These are phyloP conservation scores for Martensiomyces pterosporus DNA, from an alignment of 192 early-diverging fungal species.

Conservation along the genomic window DNA sequence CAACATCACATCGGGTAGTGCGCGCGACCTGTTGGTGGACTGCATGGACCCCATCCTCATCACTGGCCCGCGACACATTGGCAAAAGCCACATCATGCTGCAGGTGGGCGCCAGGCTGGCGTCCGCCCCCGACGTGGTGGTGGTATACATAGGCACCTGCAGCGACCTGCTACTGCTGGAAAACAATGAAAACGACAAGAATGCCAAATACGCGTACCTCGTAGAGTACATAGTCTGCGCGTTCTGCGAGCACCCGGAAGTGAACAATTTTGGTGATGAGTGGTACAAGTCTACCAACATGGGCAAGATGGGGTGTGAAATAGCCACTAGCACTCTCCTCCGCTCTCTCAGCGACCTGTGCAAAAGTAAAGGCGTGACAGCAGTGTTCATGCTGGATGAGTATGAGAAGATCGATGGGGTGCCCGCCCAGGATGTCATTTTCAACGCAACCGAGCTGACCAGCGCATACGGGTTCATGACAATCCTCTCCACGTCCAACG, in stretches of 20 bases:
- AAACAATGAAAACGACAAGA: not conserved
- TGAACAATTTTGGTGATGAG: slow-evolving; percentile 1
- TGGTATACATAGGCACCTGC: slow-evolving; percentile 16
- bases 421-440: not conserved
- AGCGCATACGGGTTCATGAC: slow-evolving; percentile 1
- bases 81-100: slow-evolving; percentile 33
- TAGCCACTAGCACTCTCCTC: slow-evolving; percentile 7
- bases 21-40: too few species aligned
- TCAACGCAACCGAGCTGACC: slow-evolving; percentile 4
- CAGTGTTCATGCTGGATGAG: slow-evolving; percentile 15
- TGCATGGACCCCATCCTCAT: slow-evolving; percentile 12
- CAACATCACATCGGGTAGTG: too few species aligned
- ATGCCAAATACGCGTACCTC: slow-evolving; percentile 11
- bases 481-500: slow-evolving; percentile 6
- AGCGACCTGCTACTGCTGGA: slow-evolving; percentile 12
- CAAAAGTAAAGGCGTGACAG: not conserved
- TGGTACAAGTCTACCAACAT: slow-evolving; percentile 21
- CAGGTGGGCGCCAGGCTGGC: slow-evolving; percentile 16
- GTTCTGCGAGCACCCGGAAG: slow-evolving; percentile 3
- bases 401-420: slow-evolving; percentile 12
- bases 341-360: slow-evolving; percentile 2
- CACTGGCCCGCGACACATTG: slow-evolving; percentile 23
- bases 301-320: slow-evolving; percentile 12
- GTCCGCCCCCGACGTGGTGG: slow-evolving; percentile 14
- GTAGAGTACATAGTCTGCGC: slow-evolving; percentile 21